These are phyloP conservation scores for Lanmaoa pseudosensibilis DNA, from an alignment of 768 basidiomycete genomes.

Conservation along the genomic window DNA sequence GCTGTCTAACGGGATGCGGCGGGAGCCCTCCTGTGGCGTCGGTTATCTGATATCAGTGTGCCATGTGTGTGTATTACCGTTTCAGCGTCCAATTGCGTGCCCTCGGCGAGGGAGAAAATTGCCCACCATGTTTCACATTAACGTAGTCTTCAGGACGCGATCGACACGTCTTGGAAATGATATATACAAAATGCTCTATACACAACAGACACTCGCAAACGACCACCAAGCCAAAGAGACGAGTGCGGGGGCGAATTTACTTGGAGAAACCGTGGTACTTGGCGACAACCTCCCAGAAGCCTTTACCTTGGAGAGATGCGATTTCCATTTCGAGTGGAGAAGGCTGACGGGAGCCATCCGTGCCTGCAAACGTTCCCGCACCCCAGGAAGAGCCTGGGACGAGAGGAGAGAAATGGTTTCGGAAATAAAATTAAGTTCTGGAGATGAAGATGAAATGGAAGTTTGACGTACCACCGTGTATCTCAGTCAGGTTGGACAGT, in stretches of 20 bases:
- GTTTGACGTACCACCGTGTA: conserved; percentile 44
- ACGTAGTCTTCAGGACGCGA: background rate
- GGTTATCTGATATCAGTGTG: background rate
- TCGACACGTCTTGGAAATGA: background rate
- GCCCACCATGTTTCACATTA: background rate
- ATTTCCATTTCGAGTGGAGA: conserved; percentile 55
- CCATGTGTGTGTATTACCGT: background rate
- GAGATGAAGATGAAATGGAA: background rate
- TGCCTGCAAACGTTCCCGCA: conserved; percentile 64
- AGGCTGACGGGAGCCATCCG: conserved; percentile 61
- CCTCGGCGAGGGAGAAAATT: too few relatives aligned
- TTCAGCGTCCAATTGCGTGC: background rate
- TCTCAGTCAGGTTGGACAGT: conserved; percentile 41
- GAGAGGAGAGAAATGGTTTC: background rate
- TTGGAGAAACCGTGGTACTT: conserved; percentile 30
- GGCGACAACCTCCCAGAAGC: conserved; percentile 51
- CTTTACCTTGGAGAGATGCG: conserved; percentile 55
- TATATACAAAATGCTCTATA: conserved; percentile 2
- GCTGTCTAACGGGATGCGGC: too few relatives aligned
- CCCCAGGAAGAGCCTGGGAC: conserved; percentile 73
- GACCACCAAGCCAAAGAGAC: background rate
- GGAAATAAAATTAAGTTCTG: background rate
- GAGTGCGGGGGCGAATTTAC: conserved; percentile 2
- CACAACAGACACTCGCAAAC: background rate
- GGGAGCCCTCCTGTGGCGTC: background rate